phyloP scores from a whole-genome alignment of 2,329 filamentous ascomycete genomes.

The Biscogniauxia marginata region DNA sequence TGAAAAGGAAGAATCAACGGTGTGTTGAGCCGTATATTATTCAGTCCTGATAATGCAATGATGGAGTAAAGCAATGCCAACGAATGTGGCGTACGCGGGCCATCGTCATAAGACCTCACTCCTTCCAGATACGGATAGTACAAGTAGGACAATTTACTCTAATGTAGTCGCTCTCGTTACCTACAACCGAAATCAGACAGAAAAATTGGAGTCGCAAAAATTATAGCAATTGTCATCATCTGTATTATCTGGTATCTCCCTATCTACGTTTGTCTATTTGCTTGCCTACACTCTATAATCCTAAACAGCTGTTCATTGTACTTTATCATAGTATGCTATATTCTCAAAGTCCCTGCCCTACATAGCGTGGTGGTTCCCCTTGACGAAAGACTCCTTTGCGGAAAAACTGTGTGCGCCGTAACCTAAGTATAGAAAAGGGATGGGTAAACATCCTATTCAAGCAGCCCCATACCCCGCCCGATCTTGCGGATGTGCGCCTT shows the following conservation, averaged over 20 bases:
- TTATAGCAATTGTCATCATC: background rate
- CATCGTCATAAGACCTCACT: no score
- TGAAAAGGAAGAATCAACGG: no score
- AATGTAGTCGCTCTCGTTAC: no score
- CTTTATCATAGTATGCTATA: background rate
- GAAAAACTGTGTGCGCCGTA: background rate
- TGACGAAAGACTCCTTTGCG: background rate
- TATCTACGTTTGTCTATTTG: background rate
- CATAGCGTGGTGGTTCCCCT: no score
- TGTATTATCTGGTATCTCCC: background rate
- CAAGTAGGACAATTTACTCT: no score
- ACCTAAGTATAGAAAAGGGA: background rate
- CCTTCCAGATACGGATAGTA: no score
- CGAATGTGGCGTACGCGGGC: no score
- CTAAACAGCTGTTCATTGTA: background rate
- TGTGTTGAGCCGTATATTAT: no score
- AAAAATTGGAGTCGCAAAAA: no score
- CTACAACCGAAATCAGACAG: no score
- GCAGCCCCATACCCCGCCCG: constrained; percentile 70
- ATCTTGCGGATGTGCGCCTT: constrained; percentile 80
- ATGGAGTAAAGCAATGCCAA: no score
- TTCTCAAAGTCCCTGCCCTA: background rate
- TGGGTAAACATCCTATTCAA: constrained; percentile 22
- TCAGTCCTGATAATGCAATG: no score
- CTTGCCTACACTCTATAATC: background rate